phyloP scores from a whole-genome alignment of 202 grass and related monocot genomes.

The Panicum virgatum region DNA sequence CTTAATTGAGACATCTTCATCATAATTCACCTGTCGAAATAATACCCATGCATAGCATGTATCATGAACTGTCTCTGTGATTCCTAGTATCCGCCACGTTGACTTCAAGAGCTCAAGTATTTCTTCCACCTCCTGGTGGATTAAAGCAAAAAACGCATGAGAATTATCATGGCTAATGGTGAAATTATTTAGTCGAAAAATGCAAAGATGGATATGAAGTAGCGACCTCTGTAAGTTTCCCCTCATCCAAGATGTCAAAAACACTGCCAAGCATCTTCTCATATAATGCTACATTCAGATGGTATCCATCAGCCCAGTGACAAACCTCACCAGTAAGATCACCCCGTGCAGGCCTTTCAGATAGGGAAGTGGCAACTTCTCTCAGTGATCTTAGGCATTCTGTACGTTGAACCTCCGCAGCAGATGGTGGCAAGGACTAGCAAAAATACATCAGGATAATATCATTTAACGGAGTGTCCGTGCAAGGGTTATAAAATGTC shows the following conservation, averaged over 20 bases:
- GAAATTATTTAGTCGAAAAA: constrained; percentile 13
- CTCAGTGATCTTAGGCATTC: constrained; percentile 83
- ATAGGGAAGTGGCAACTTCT: constrained; percentile 75
- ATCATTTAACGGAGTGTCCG: constrained; percentile 2
- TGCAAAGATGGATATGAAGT: constrained; percentile 17
- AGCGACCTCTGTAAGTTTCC: constrained; percentile 85
- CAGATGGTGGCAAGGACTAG: constrained; percentile 69
- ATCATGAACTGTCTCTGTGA: constrained; percentile 92
- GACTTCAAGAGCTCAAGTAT: constrained; percentile 95
- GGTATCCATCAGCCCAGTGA: constrained; percentile 98
- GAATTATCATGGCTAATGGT: constrained; percentile 10
- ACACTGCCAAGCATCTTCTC: constrained; percentile 92
- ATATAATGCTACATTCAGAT: constrained; percentile 87
- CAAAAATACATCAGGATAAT: constrained; percentile 38
- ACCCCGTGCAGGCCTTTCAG: constrained; percentile 86
- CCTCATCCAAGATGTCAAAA: constrained; percentile 94
- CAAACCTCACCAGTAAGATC: constrained; percentile 97
- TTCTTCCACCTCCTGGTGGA: constrained; percentile 89
- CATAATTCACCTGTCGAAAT: constrained; percentile 83
- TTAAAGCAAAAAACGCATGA: constrained; percentile 42
- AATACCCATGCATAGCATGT: constrained; percentile 99
- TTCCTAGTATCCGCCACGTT: constrained; percentile 93
- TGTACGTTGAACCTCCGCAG: constrained; percentile 84
- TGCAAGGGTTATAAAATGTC: constrained; percentile 22
- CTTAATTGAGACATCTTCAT: constrained; percentile 11